phyloP scores from a whole-genome alignment of 2,329 filamentous ascomycete species.

The Epicoccum nigrum region DNA sequence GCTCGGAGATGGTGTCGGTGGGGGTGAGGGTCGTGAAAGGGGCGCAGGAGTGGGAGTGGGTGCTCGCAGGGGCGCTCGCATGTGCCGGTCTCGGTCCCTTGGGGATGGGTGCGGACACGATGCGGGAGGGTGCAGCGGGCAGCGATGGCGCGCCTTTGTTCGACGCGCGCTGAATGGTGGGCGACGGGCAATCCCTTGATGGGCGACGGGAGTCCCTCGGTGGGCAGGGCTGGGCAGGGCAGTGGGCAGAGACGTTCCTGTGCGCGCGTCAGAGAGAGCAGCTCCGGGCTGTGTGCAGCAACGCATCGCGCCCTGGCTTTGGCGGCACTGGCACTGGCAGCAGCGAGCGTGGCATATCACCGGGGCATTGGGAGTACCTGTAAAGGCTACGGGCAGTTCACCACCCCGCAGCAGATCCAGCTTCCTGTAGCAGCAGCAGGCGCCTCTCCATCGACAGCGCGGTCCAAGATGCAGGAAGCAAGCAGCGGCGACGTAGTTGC shows the following conservation, averaged over 20 bases:
- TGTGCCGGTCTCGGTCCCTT: slow-evolving; percentile 31
- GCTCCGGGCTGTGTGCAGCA: background rate
- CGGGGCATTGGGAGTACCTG: slow-evolving; percentile 22
- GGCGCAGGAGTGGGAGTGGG: slow-evolving; percentile 30
- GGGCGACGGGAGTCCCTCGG: slow-evolving; percentile 17
- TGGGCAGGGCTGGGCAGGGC: slow-evolving; percentile 12
- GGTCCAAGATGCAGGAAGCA: slow-evolving; percentile 4
- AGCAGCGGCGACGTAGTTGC: background rate
- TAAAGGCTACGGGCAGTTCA: slow-evolving; percentile 32
- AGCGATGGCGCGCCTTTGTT: slow-evolving; percentile 36
- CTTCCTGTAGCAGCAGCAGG: slow-evolving; percentile 40
- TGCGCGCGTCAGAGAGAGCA: slow-evolving; percentile 29
- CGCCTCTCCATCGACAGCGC: slow-evolving; percentile 44
- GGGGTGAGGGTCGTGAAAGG: too few relatives aligned
- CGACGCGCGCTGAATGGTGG: slow-evolving; percentile 37
- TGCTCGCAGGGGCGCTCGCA: slow-evolving; percentile 36
- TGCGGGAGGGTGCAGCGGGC: slow-evolving; percentile 20
- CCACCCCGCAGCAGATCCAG: slow-evolving; percentile 43
- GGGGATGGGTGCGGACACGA: slow-evolving; percentile 10
- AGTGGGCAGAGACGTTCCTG: slow-evolving; percentile 25
- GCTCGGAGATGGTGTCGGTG: slow-evolving; percentile 33
- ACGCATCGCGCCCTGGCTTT: slow-evolving; percentile 11
- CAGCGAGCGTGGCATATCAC: background rate
- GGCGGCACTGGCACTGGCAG: background rate
- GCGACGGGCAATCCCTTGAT: too few relatives aligned